These are phyloP conservation scores for thale cress (Arabidopsis thaliana) DNA, from an alignment of 345 rosid genomes.

Conservation along the genomic window TAIR10.1 NC_003074.8:3676501-3677000, in stretches of 20 bases:
- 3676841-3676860: conserved; percentile 52
- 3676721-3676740: conserved; percentile 59
- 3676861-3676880: conserved; percentile 57
- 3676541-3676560: conserved; percentile 74
- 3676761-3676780: conserved; percentile 59
- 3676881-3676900: conserved; percentile 53
- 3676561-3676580: conserved; percentile 43
- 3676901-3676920: conserved; percentile 48
- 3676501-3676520: conserved; percentile 51
- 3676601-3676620: conserved; percentile 55
- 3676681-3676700: conserved; percentile 47
- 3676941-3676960: conserved; percentile 78
- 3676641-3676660: conserved; percentile 68
- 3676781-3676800: conserved; percentile 49
- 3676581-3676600: conserved; percentile 50
- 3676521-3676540: conserved; percentile 62
- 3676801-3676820: conserved; percentile 52
- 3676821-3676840: conserved; percentile 60
- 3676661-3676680: conserved; percentile 56
- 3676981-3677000: conserved; percentile 45
- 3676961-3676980: conserved; percentile 48
- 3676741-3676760: conserved; percentile 65
- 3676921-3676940: conserved; percentile 58
- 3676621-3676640: conserved; percentile 58
- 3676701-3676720: conserved; percentile 50